Evolutionary conservation across 768 basidiomycete species (phyloP), one percentile per base, ranked within the genome.

Genomic region (Rhodotorula kratochvilovae): DNA sequence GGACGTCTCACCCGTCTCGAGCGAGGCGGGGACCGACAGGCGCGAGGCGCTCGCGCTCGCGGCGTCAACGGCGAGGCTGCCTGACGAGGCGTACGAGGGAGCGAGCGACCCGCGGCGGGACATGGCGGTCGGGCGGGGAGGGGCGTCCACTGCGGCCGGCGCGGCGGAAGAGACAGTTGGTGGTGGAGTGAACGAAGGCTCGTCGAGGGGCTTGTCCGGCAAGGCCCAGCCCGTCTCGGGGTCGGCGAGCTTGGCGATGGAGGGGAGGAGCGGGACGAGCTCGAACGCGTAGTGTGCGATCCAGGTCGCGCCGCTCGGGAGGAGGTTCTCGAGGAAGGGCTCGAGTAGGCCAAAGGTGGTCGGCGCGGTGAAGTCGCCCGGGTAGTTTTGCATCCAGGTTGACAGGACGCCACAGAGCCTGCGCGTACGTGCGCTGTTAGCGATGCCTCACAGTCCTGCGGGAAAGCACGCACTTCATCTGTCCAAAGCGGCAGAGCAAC

Each of bases 241-340:
- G 25, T 78, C 77, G 29, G 13, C 0, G 31, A 61, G 39, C 6
- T 42, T 19, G 10, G 61, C 29, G 19, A 73, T 53, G 0, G 50
- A 29, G 21, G 66, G 25, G 17, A 77, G 65, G n/a, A 74, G 69
- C 6, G 71, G 72, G 7, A 72, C 59, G 35, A 79, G 70, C 36
- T 77, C 76, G 61, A 77, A 63, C 7, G 77, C 76, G 65, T 77
- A 77, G 61, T 78, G 78, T 6, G 66, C 70, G 43, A 77, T 67
- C 75, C 76, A 76, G n/a, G 72, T 70, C 33, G 63, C 61, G 29
- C 72, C 69, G 15, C 62, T 56, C 2, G 71, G 66, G 25, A 76
- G 54, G 7, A 78, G 62, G 23, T n/a, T 33, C 8, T 74, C 68
- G 29, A 78, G 57, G 57, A 79, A 76, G 0, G 61, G 56, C 16